Percentiles rank a stretch among this genome's conserved stretches.
Evolutionary conservation across 768 basidiomycete species (phyloP).

Genomic region (Lepiota venenata): DNA sequence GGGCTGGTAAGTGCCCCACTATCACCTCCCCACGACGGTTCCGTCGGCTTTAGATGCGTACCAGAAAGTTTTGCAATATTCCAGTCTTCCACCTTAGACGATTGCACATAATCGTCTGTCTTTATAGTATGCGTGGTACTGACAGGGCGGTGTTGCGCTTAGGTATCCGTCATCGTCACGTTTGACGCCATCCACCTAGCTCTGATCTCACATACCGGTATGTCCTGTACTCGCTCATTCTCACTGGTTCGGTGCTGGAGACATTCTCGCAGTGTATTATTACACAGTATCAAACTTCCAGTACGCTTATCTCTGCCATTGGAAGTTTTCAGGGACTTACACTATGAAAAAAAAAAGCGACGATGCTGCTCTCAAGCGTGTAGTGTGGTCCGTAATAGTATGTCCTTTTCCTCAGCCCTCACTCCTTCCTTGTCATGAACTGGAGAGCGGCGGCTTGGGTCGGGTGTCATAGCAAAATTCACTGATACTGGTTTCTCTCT

Average conservation of each 20-base stretch:
- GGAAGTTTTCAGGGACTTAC: background rate
- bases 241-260: background rate
- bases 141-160: background rate
- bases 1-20: constrained; percentile 28
- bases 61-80: background rate
- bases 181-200: constrained; percentile 48
- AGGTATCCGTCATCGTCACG: constrained; percentile 24
- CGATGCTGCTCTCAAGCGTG: constrained; percentile 6
- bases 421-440: background rate
- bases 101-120: no score
- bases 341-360: constrained; percentile 6
- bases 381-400: constrained; percentile 13
- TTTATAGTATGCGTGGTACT: background rate
- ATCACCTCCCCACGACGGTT: background rate
- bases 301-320: constrained; percentile 14
- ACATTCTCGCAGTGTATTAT: constrained; percentile 35
- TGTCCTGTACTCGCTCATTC: constrained; percentile 12
- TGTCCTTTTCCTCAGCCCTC: background rate
- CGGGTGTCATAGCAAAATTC: no score
- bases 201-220: constrained; percentile 44
- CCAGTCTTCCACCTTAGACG: background rate
- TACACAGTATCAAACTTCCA: constrained; percentile 45
- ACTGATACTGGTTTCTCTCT: background rate
- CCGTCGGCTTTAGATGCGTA: background rate
- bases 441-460: background rate